phyloP scores from a whole-genome alignment of 306 rosid species.

The Acacia crassicarpa region DNA sequence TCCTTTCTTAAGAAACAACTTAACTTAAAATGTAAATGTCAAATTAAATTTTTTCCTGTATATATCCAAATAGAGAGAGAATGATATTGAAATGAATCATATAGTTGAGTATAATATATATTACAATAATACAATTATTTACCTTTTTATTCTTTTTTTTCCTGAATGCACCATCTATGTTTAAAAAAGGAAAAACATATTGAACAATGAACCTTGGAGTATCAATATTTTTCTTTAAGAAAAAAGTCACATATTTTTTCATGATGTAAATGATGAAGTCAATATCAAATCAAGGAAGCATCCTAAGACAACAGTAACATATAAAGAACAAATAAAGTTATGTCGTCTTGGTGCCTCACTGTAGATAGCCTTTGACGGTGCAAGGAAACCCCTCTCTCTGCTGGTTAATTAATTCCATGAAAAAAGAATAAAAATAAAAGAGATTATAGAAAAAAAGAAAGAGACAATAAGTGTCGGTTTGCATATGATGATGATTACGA shows the following conservation, averaged over 20 bases:
- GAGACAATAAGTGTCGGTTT: neutral
- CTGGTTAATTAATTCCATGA: neutral
- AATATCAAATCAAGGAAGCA: slow-evolving; percentile 33
- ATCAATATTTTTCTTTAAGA: neutral
- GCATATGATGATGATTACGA: neutral
- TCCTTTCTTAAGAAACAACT: neutral
- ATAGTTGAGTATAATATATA: too few species aligned
- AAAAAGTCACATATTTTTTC: neutral
- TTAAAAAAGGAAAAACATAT: too few species aligned
- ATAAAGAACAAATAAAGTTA: neutral
- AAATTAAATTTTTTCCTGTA: too few species aligned
- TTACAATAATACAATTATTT: too few species aligned
- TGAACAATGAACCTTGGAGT: neutral
- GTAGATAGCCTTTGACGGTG: slow-evolving; percentile 34
- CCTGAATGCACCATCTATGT: too few species aligned
- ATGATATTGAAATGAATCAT: too few species aligned
- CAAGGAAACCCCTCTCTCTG: neutral
- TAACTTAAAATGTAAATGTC: neutral
- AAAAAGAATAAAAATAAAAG: neutral
- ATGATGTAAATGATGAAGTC: neutral
- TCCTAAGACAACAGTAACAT: slow-evolving; percentile 25
- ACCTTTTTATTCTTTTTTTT: too few species aligned
- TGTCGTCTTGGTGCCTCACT: neutral
- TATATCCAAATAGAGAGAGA: neutral
- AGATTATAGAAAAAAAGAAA: neutral